Percentiles rank a stretch among this genome's conserved stretches.
These are phyloP conservation scores for Fusarium illudens DNA, from an alignment of 2,329 filamentous ascomycete species.

Conservation along the genomic window DNA sequence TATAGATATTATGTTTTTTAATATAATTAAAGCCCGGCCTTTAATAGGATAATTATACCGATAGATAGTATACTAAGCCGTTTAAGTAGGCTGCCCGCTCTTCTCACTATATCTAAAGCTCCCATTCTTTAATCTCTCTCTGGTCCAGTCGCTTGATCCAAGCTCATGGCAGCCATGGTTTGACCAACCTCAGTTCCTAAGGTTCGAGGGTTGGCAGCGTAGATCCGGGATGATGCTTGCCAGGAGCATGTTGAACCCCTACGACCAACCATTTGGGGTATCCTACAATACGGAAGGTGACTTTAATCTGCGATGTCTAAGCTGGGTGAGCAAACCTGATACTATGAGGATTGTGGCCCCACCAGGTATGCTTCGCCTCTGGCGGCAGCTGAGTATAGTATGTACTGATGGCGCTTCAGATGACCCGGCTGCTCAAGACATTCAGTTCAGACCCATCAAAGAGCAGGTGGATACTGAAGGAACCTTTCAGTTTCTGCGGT, in stretches of 20 bases:
- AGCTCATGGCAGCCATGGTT: background rate
- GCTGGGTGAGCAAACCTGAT: background rate
- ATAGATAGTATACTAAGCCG: too few species aligned
- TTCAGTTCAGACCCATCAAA: background rate
- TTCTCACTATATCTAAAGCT: background rate
- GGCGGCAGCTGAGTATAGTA: background rate
- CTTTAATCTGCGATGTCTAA: background rate
- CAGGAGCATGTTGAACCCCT: background rate
- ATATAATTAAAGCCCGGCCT: too few species aligned
- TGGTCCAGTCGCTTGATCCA: background rate
- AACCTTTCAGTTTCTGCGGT: background rate
- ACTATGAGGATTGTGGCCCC: background rate
- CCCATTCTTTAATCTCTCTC: background rate
- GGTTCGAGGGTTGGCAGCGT: background rate
- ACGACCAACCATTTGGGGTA: background rate
- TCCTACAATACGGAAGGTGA: background rate
- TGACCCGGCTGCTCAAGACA: background rate
- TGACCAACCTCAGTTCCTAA: background rate
- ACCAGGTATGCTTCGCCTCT: background rate
- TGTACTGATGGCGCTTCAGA: background rate
- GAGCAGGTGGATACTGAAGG: background rate
- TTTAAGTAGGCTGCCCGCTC: background rate
- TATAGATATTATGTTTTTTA: too few species aligned
- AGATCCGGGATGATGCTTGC: background rate
- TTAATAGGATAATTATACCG: too few species aligned